Conservation (phyloP, 2,329 filamentous ascomycete species). For the Monilinia laxa region DNA sequence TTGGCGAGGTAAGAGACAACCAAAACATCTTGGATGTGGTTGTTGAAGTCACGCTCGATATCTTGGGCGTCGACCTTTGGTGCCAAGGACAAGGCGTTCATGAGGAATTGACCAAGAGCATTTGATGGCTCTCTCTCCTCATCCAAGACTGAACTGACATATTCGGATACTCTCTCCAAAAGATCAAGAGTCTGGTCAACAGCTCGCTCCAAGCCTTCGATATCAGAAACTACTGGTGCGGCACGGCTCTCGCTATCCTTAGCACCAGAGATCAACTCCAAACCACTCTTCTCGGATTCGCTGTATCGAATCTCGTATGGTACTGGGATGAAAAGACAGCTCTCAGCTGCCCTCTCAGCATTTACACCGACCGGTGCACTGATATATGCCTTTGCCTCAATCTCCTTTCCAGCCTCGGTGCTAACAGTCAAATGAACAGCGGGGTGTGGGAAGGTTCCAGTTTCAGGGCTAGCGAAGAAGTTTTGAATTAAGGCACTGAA, state of each 20-base stretch:
- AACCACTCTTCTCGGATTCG: slow-evolving; percentile 71
- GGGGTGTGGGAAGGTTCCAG: slow-evolving; percentile 96
- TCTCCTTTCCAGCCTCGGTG: slow-evolving; percentile 82
- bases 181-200: slow-evolving; percentile 86
- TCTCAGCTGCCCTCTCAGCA: slow-evolving; percentile 90
- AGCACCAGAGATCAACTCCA: slow-evolving; percentile 82
- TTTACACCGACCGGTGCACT: slow-evolving; percentile 93
- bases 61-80: slow-evolving; percentile 90
- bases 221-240: slow-evolving; percentile 76
- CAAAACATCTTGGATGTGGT: slow-evolving; percentile 98
- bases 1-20: slow-evolving; percentile 98
- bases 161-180: slow-evolving; percentile 86
- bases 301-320: slow-evolving; percentile 91
- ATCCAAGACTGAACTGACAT: slow-evolving; percentile 90
- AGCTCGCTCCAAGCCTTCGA: slow-evolving; percentile 82
- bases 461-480: slow-evolving; percentile 96
- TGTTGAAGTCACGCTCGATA: slow-evolving; percentile 98
- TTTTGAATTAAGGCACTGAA: slow-evolving; percentile 99
- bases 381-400: slow-evolving; percentile 92
- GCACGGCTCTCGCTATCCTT: slow-evolving; percentile 75
- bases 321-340: slow-evolving; percentile 95
- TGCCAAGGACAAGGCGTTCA: slow-evolving; percentile 88
- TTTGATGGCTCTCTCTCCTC: slow-evolving; percentile 89
- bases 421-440: slow-evolving; percentile 95
- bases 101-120: slow-evolving; percentile 88